Percentiles rank a stretch among this genome's conserved stretches.
These are phyloP conservation scores for Leptoxyphium fumago DNA, from an alignment of 2,329 filamentous ascomycete species.

Conservation along the genomic window DNA sequence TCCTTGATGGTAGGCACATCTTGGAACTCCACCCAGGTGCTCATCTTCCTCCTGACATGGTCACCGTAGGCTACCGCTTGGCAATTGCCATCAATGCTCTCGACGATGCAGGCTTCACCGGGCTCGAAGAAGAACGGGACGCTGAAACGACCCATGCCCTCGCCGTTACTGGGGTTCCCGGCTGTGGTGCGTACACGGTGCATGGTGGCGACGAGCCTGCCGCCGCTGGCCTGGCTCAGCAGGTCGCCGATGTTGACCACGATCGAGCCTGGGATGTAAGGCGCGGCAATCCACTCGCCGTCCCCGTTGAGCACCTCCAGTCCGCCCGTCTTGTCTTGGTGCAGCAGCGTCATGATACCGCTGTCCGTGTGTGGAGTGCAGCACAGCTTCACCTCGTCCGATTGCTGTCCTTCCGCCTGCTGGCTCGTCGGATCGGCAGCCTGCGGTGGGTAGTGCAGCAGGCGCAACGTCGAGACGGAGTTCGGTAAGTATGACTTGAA, in stretches of 20 bases:
- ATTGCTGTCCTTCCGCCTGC: not conserved
- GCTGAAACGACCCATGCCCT: constrained; percentile 23
- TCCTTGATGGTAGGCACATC: constrained; percentile 8
- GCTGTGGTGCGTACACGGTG: constrained; percentile 25
- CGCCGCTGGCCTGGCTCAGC: constrained; percentile 28
- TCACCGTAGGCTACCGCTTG: constrained; percentile 25
- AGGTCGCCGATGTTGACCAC: constrained; percentile 35
- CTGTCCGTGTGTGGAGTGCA: constrained; percentile 30
- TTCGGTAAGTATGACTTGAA: constrained; percentile 28
- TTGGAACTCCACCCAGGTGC: constrained; percentile 30
- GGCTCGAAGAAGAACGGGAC: constrained; percentile 37
- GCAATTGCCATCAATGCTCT: constrained; percentile 21
- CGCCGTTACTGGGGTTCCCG: constrained; percentile 8
- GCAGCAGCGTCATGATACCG: constrained; percentile 33
- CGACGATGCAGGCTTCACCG: constrained; percentile 26
- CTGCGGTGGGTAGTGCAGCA: constrained; percentile 30
- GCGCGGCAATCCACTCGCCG: constrained; percentile 28
- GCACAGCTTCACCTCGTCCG: constrained; percentile 14
- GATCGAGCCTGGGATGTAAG: constrained; percentile 26
- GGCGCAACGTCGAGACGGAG: constrained; percentile 29
- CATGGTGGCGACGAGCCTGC: constrained; percentile 30
- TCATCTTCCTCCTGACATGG: constrained; percentile 30
- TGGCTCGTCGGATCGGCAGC: constrained; percentile 4
- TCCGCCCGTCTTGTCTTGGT: constrained; percentile 33
- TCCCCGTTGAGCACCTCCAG: constrained; percentile 32